Evolutionary conservation across 164 flowering plant genomes (phyloP), one percentile per base, ranked within the genome.

Genomic region (Saururus chinensis): DNA sequence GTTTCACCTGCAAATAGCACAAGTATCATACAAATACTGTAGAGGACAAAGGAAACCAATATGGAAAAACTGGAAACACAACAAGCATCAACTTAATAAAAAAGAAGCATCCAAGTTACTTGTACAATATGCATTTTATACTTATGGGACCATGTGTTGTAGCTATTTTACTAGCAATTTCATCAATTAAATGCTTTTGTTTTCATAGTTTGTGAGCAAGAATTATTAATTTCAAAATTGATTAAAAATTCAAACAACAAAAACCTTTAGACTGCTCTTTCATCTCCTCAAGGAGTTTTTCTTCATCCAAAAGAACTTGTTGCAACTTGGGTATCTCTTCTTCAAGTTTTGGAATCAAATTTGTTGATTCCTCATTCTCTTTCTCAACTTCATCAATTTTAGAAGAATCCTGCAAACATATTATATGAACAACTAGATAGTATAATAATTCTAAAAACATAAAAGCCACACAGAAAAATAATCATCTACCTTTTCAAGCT

Each of bases 181-280:
- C n/a, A n/a, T n/a, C n/a, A 30, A 30, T 30, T 2, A 30, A 2
- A 30, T 30, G 37, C 37, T 30, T 30, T 30, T 30, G 37, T 30
- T 30, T n/a, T 30, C 37, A 30, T 2, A 2, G 4, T 30, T 30
- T 30, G 37, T 30, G 4, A 30, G 37, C 37, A 2, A 30, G 37
- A 30, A 30, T 30, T 30, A 30, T 30, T 30, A 30, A 30, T 30
- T 30, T 30, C 37, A 30, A 30, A 30, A 6, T 6, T 30, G 6
- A 30, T 30, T 30, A 30, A 2, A 30, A 30, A 6, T 1, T 19
- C n/a, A 57, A 40, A 57, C 17, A 14, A 48, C 25, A 37, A n/a
- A n/a, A 55, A 93, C 99, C 96, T 90, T 87, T 88, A 21, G 93
- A 73, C 17, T 69, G 72, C 66, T 88, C 95, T 64, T 74, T 78